A percentile compares a stretch with the other conserved stretches of the same genome.
These are phyloP conservation scores for Saturnispora besseyi DNA, from an alignment of 805 yeast genomes.

Conservation along the genomic window DNA sequence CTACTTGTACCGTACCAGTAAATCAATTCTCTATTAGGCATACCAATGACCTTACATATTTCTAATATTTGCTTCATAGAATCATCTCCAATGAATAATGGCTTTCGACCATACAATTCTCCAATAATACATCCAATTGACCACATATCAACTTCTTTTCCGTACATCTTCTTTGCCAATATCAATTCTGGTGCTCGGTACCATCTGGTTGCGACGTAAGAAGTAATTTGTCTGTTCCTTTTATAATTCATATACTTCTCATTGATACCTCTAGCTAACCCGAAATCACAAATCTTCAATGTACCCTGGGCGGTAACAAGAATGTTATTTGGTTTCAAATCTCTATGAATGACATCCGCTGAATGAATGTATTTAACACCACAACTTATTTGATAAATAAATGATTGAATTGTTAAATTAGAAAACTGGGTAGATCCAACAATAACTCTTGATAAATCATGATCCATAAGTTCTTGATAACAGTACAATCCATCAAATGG, in stretches of 20 bases:
- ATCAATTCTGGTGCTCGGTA: slow-evolving; percentile 90
- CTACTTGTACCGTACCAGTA: slow-evolving; percentile 35
- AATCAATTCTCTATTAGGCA: slow-evolving; percentile 47
- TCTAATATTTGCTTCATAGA: slow-evolving; percentile 62
- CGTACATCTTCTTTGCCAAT: slow-evolving; percentile 48
- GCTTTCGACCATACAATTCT: slow-evolving; percentile 73
- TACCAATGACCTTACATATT: slow-evolving; percentile 62
- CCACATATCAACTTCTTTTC: slow-evolving; percentile 82
- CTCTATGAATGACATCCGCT: slow-evolving; percentile 88
- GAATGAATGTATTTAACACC: slow-evolving; percentile 86
- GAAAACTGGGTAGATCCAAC: slow-evolving; percentile 68
- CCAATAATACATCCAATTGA: slow-evolving; percentile 87
- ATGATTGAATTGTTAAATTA: slow-evolving; percentile 73
- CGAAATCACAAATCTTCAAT: slow-evolving; percentile 88
- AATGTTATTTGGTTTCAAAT: slow-evolving; percentile 85
- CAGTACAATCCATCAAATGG: slow-evolving; percentile 86
- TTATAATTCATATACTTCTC: slow-evolving; percentile 19
- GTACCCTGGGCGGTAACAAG: slow-evolving; percentile 65
- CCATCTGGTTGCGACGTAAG: slow-evolving; percentile 93
- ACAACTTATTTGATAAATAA: slow-evolving; percentile 73
- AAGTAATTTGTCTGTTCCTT: slow-evolving; percentile 40
- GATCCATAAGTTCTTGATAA: slow-evolving; percentile 77
- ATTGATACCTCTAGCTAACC: slow-evolving; percentile 72
- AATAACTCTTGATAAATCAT: slow-evolving; percentile 74
- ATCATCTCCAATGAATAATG: slow-evolving; percentile 70